Evolutionary conservation across 441 rosid genomes (phyloP).

Genomic region (Omphalea diandra): DNA sequence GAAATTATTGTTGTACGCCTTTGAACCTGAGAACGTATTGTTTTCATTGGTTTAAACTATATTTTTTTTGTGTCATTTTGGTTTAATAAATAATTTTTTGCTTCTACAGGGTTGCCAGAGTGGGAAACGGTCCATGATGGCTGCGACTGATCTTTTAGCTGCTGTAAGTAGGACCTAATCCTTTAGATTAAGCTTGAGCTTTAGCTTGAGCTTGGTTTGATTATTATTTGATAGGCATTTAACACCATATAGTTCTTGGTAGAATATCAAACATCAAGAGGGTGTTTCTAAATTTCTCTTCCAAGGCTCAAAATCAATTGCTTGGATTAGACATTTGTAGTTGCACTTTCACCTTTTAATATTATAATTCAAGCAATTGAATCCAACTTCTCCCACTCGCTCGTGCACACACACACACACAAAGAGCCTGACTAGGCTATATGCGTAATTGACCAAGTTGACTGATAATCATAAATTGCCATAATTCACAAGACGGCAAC

Average conservation of each 20-base stretch:
- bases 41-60: too few relatives aligned
- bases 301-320: constrained; percentile 5
- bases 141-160: constrained; percentile 71
- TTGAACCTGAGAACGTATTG: not conserved
- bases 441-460: too few relatives aligned
- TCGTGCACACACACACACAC: too few relatives aligned
- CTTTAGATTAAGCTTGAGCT: not conserved
- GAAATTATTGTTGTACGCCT: constrained; percentile 72
- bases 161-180: constrained; percentile 56
- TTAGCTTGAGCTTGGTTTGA: constrained; percentile 5
- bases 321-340: not conserved
- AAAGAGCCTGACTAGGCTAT: too few relatives aligned
- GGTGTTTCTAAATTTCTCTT: constrained; percentile 2
- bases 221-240: not conserved
- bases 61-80: not conserved
- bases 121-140: constrained; percentile 76
- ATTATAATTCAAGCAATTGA: not conserved
- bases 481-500: too few relatives aligned
- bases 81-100: not conserved
- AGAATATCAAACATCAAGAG: constrained; percentile 10
- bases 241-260: constrained; percentile 4
- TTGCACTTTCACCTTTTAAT: not conserved
- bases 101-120: constrained; percentile 64
- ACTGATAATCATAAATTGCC: too few relatives aligned
- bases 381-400: too few relatives aligned